These are phyloP conservation scores for Purpureocillium takamizusanense DNA, from an alignment of 2,329 filamentous ascomycete genomes.

Conservation along the genomic window DNA sequence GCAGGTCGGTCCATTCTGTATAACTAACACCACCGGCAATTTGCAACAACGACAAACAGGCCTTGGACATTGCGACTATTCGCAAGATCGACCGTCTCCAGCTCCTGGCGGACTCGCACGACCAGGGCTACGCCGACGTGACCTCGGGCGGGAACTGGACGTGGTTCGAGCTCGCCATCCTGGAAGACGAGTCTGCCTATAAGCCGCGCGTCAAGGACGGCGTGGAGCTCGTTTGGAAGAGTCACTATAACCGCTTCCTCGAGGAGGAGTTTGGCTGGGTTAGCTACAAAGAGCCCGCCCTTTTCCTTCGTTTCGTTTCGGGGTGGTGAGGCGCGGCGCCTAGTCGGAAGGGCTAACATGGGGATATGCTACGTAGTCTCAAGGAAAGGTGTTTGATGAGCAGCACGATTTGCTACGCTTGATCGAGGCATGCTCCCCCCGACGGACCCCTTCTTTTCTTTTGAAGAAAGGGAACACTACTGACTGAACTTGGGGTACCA, in stretches of 20 bases:
- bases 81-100: conserved; percentile 2
- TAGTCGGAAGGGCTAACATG: neutral
- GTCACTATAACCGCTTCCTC: conserved; percentile 3
- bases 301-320: too few relatives aligned
- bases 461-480: too few relatives aligned
- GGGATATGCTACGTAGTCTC: neutral
- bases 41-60: neutral
- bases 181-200: neutral
- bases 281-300: too few relatives aligned
- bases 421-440: conserved; percentile 4
- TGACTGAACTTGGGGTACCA: too few relatives aligned
- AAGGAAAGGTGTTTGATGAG: conserved; percentile 2
- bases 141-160: conserved; percentile 6
- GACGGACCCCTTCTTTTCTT: too few relatives aligned
- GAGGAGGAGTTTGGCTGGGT: conserved; percentile 3
- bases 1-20: too few relatives aligned
- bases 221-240: conserved; percentile 1
- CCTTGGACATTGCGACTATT: neutral
- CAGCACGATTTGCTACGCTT: conserved; percentile 2
- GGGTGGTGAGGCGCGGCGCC: too few relatives aligned
- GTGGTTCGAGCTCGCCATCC: conserved; percentile 7
- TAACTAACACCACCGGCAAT: too few relatives aligned
- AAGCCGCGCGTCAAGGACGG: conserved; percentile 2
- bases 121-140: conserved; percentile 3
- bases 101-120: conserved; percentile 8